Conservation (phyloP, 352 stramenopile species). For the Phytophthora ohioensis region DNA sequence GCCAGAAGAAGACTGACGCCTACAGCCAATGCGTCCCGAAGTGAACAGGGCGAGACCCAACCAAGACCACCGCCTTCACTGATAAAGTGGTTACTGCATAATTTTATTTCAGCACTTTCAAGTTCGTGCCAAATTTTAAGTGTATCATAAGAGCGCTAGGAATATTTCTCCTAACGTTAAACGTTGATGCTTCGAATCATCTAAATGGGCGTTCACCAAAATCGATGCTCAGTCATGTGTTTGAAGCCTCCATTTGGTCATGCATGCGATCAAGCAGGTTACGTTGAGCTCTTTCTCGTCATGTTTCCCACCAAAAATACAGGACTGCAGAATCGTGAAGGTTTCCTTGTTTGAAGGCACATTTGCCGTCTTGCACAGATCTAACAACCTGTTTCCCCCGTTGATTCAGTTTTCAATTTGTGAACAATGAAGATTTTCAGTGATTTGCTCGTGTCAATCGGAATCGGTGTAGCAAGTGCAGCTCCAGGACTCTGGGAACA, state of each 20-base stretch:
- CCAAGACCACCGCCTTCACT: too few species aligned
- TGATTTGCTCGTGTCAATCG: neutral
- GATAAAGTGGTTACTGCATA: too few species aligned
- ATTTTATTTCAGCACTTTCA: too few species aligned
- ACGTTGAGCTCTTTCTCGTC: constrained; percentile 12
- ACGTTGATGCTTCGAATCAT: neutral
- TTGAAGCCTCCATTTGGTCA: neutral
- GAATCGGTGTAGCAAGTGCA: constrained; percentile 4
- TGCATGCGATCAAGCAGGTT: constrained; percentile 16
- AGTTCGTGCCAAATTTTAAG: too few species aligned
- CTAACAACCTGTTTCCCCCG: neutral
- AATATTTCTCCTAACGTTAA: too few species aligned
- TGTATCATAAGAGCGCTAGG: too few species aligned
- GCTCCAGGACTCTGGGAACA: constrained; percentile 22
- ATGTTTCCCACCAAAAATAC: constrained; percentile 27
- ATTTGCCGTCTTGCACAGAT: constrained; percentile 8
- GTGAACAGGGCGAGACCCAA: neutral
- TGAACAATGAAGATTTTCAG: constrained; percentile 9
- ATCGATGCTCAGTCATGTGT: neutral
- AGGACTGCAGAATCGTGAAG: neutral
- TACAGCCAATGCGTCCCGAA: constrained; percentile 36
- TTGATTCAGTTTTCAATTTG: neutral
- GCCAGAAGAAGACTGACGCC: constrained; percentile 28
- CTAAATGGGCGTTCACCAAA: neutral
- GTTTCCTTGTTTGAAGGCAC: neutral